phyloP scores from a whole-genome alignment of 2,329 filamentous ascomycete species.

The Alternaria dauci region DNA sequence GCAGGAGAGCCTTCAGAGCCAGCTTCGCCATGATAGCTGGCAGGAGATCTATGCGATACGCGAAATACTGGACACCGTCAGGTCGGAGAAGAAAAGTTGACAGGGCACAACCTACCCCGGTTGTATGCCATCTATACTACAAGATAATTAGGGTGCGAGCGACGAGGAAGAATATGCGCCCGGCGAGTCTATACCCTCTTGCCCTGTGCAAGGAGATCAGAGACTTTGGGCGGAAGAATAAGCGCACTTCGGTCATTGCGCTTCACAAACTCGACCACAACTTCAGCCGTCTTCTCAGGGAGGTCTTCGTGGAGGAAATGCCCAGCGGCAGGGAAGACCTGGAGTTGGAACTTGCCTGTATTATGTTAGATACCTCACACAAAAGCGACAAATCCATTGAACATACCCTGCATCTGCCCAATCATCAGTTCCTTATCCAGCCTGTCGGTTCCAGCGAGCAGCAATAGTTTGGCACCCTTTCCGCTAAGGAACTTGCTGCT shows the following conservation, averaged over 20 bases:
- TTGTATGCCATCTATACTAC: background rate
- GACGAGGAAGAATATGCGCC: background rate
- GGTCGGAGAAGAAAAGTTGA: background rate
- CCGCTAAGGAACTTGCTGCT: slow-evolving; percentile 87
- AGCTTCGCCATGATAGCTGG: slow-evolving; percentile 30
- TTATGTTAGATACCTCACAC: slow-evolving; percentile 29
- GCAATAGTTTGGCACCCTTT: slow-evolving; percentile 81
- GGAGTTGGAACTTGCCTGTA: slow-evolving; percentile 88
- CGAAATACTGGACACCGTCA: slow-evolving; percentile 9
- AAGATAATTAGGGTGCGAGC: background rate
- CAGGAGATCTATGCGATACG: slow-evolving; percentile 17
- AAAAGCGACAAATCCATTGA: slow-evolving; percentile 12
- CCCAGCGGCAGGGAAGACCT: slow-evolving; percentile 92
- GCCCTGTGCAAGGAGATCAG: slow-evolving; percentile 58
- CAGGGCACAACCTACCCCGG: slow-evolving; percentile 4
- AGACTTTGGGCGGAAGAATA: slow-evolving; percentile 89
- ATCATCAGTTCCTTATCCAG: slow-evolving; percentile 93
- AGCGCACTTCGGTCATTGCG: slow-evolving; percentile 86
- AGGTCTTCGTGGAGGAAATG: slow-evolving; percentile 98
- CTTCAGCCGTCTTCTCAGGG: slow-evolving; percentile 85
- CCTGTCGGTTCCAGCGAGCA: slow-evolving; percentile 88
- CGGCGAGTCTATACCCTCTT: slow-evolving; percentile 56
- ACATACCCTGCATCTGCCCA: slow-evolving; percentile 91
- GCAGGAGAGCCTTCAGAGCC: slow-evolving; percentile 29
- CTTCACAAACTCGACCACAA: slow-evolving; percentile 88